These are phyloP conservation scores for Spencermartinsiella ligniputridi DNA, from an alignment of 1,139 yeast species.

Conservation along the genomic window DNA sequence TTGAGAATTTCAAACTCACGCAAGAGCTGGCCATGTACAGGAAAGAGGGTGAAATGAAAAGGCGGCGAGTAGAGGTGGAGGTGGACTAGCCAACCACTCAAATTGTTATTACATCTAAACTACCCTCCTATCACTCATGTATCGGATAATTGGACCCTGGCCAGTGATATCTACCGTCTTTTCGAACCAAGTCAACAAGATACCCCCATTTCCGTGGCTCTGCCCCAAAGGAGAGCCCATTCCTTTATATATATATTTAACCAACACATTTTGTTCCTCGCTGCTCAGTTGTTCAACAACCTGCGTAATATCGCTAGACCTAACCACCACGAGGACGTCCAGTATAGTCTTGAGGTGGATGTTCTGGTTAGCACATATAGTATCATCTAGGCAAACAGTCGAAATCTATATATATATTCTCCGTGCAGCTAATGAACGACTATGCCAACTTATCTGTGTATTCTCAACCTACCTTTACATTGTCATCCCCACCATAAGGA, in stretches of 20 bases:
- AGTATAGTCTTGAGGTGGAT: slow-evolving; percentile 57
- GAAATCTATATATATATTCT: background rate
- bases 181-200: slow-evolving; percentile 86
- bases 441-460: background rate
- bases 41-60: too few relatives aligned
- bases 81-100: background rate
- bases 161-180: slow-evolving; percentile 82
- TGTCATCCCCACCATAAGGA: slow-evolving; percentile 73
- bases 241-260: slow-evolving; percentile 82
- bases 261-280: slow-evolving; percentile 70
- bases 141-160: slow-evolving; percentile 83
- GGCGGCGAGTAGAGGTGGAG: too few relatives aligned
- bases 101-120: slow-evolving; percentile 39
- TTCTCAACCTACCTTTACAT: slow-evolving; percentile 40
- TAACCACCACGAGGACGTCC: slow-evolving; percentile 69
- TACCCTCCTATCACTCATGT: slow-evolving; percentile 78
- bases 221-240: slow-evolving; percentile 62
- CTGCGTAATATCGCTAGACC: slow-evolving; percentile 63
- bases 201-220: slow-evolving; percentile 84
- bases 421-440: background rate
- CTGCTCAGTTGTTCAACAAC: slow-evolving; percentile 55
- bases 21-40: background rate
- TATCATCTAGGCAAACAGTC: background rate
- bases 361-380: slow-evolving; percentile 17
- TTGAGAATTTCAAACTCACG: background rate